phyloP scores from a whole-genome alignment of 1,284 basidiomycete species.

The Blastosporella zonata region DNA sequence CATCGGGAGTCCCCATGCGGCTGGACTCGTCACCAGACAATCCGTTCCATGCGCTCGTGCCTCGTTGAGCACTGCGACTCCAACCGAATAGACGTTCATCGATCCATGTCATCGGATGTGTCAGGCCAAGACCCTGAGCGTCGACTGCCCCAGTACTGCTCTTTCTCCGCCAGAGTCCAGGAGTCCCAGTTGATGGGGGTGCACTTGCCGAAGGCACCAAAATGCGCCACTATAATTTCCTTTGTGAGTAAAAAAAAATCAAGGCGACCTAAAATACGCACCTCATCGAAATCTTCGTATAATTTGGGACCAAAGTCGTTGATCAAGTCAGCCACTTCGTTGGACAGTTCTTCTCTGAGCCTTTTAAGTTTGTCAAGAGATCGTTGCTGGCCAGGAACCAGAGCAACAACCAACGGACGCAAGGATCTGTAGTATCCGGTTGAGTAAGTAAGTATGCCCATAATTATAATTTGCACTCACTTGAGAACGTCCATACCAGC shows the following conservation, averaged over 20 bases:
- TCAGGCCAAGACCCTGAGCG: conserved; percentile 73
- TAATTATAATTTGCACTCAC: conserved; percentile 48
- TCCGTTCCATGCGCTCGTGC: conserved; percentile 78
- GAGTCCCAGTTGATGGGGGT: conserved; percentile 68
- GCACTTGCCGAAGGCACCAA: conserved; percentile 80
- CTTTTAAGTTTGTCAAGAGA: conserved; percentile 80
- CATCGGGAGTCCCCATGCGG: conserved; percentile 62
- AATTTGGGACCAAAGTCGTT: conserved; percentile 87
- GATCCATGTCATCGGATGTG: conserved; percentile 90
- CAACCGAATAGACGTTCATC: conserved; percentile 94
- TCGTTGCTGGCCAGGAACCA: conserved; percentile 89
- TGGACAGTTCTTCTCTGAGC: conserved; percentile 78
- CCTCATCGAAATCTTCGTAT: conserved; percentile 87
- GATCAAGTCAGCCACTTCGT: conserved; percentile 88
- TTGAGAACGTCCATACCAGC: conserved; percentile 99
- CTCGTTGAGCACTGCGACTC: conserved; percentile 69
- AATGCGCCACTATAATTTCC: conserved; percentile 64
- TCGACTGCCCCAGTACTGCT: conserved; percentile 74
- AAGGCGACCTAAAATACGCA: conserved; percentile 29
- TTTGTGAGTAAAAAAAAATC: conserved; percentile 4
- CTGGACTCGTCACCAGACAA: conserved; percentile 57
- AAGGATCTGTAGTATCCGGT: conserved; percentile 70
- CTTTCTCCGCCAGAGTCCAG: conserved; percentile 72
- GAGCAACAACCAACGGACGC: conserved; percentile 85
- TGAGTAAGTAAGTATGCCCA: conserved; percentile 30